Percentiles rank a stretch among this genome's conserved stretches.
These are phyloP conservation scores for Beauveria pseudobassiana DNA, from an alignment of 2,329 filamentous ascomycete genomes.

Conservation along the genomic window DNA sequence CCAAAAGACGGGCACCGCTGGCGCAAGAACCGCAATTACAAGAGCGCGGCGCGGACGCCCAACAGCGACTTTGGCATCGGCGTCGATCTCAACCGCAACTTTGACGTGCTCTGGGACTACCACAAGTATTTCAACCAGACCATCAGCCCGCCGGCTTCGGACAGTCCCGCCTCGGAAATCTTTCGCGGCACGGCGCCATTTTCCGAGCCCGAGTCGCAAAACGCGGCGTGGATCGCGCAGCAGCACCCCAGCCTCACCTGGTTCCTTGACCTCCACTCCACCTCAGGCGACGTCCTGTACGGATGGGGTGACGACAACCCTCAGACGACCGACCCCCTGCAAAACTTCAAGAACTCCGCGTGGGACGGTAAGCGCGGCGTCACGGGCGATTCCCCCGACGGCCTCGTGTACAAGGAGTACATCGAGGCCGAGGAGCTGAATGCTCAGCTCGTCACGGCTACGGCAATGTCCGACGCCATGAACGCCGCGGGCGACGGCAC, in stretches of 20 bases:
- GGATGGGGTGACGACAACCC: slow-evolving; percentile 50
- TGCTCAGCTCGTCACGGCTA: slow-evolving; percentile 24
- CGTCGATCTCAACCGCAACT: slow-evolving; percentile 50
- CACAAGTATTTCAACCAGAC: slow-evolving; percentile 31
- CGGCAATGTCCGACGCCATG: slow-evolving; percentile 32
- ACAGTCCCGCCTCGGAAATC: slow-evolving; percentile 34
- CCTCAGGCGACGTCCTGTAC: slow-evolving; percentile 43
- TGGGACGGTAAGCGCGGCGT: slow-evolving; percentile 46
- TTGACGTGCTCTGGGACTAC: slow-evolving; percentile 51
- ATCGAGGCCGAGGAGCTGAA: slow-evolving; percentile 29
- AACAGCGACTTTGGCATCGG: slow-evolving; percentile 29
- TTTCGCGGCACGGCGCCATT: slow-evolving; percentile 44
- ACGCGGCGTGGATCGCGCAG: slow-evolving; percentile 44
- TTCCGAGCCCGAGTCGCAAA: slow-evolving; percentile 50
- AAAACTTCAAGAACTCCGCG: slow-evolving; percentile 45
- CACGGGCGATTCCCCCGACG: slow-evolving; percentile 28
- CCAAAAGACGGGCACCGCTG: slow-evolving; percentile 42
- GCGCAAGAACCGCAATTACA: slow-evolving; percentile 49
- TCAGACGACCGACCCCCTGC: slow-evolving; percentile 35
- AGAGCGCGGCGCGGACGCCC: slow-evolving; percentile 21
- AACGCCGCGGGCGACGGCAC: slow-evolving; percentile 24
- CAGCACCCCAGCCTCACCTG: slow-evolving; percentile 42
- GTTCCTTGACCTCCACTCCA: slow-evolving; percentile 54
- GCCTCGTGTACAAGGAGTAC: slow-evolving; percentile 38
- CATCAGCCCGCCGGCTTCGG: slow-evolving; percentile 31